Percentiles rank a stretch among this genome's conserved stretches.
Evolutionary conservation across 2,329 filamentous ascomycete species (phyloP).

Genomic region (Cryphonectria japonica): DNA sequence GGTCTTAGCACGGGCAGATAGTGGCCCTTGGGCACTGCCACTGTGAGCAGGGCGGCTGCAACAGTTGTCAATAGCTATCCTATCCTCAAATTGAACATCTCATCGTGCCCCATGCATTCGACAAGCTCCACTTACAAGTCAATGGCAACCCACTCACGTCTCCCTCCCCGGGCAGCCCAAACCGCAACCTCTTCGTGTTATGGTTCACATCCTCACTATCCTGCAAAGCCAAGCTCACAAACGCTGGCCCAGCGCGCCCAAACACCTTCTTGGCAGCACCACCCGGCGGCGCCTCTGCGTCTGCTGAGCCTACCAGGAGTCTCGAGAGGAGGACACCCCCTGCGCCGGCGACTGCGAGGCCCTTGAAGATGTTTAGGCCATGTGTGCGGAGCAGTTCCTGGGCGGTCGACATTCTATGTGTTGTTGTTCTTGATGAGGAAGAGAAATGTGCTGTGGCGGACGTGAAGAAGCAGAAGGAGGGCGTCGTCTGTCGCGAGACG

Average conservation of each 20-base stretch:
- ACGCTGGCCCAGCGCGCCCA: slow-evolving; percentile 39
- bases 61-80: not conserved
- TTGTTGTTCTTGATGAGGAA: not conserved
- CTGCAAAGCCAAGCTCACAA: slow-evolving; percentile 53
- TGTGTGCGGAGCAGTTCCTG: slow-evolving; percentile 21
- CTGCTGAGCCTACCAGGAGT: slow-evolving; percentile 19
- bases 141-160: slow-evolving; percentile 53
- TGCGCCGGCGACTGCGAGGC: slow-evolving; percentile 21
- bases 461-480: slow-evolving; percentile 8
- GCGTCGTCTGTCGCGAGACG: not conserved
- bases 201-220: slow-evolving; percentile 59
- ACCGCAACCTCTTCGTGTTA: slow-evolving; percentile 61
- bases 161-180: slow-evolving; percentile 54
- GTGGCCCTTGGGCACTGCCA: slow-evolving; percentile 60
- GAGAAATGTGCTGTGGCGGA: not conserved
- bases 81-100: not conserved
- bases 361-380: slow-evolving; percentile 22
- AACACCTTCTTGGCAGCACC: slow-evolving; percentile 22
- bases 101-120: not conserved
- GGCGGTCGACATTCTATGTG: slow-evolving; percentile 19
- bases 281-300: slow-evolving; percentile 11
- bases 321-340: slow-evolving; percentile 23
- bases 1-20: slow-evolving; percentile 65
- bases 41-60: slow-evolving; percentile 60
- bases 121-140: slow-evolving; percentile 45